Evolutionary conservation across 352 stramenopile species (phyloP), one percentile per base, ranked within the genome.

Genomic region (Aphanomyces cochlioides): DNA sequence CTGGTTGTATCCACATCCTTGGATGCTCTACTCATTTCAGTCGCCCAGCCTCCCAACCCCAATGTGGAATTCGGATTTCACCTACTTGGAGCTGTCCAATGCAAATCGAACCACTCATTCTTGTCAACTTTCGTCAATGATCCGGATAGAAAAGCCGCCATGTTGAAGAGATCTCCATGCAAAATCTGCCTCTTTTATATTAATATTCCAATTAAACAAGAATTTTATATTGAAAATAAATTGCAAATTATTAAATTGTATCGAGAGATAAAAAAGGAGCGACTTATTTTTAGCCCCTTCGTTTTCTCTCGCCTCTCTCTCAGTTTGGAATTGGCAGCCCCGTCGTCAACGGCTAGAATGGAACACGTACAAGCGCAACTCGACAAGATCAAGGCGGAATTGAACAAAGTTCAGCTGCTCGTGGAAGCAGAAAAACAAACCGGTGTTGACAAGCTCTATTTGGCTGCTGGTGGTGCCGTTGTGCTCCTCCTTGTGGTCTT

Each of bases 401-500:
- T 70, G 13, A 70, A 61, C 34, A 70, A 70, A 37, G n/a, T 61
- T 36, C 64, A 47, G 17, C 28, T 70, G 10, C 54, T 70, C 17
- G 47, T 61, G 7, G 64, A 70, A 47, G 64, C 64, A 8, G 50
- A 70, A 41, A 56, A 70, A 34, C 64, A 56, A 39, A 47, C 54
- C 19, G 64, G 64, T 12, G n/a, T 70, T 19, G 64, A 70, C 50
- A 70, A 70, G 40, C 21, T 53, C 40, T 70, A 70, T 50, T 12
- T 70, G 2, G 56, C 54, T n/a, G 43, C 54, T 21, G 47, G 47
- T 36, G 37, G 39, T 6, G 21, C 54, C 15, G 47, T 50, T 28
- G 50, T 50, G 8, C 19, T 50, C 15, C 54, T 53, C 39, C 19
- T 70, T 21, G 15, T 88, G 36, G 72, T 90, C 48, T 80, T 75